Conservation (phyloP, 169 alveolate species). For the Amoebophrya sp. region DNA sequence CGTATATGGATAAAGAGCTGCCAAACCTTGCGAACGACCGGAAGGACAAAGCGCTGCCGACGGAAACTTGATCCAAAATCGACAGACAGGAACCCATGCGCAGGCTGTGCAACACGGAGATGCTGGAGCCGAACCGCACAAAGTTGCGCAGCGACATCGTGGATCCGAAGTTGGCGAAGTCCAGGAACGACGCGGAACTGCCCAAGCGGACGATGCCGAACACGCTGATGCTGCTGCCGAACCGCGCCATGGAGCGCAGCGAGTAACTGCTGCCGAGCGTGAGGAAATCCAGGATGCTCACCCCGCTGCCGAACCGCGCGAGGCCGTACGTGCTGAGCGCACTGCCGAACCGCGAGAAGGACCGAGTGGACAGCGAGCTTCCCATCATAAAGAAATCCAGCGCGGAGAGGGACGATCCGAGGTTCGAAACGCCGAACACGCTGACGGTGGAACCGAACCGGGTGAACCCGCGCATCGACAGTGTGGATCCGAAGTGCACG, state of each 20-base stretch:
- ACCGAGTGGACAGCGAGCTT: background rate
- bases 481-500: slow-evolving; percentile 16
- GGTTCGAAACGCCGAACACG: background rate
- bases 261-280: background rate
- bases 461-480: background rate
- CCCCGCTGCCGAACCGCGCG: background rate
- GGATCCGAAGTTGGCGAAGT: background rate
- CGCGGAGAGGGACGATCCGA: background rate
- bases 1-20: background rate
- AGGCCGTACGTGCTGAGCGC: background rate
- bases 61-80: background rate
- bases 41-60: background rate
- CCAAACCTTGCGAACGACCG: background rate
- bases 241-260: background rate
- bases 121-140: slow-evolving; percentile 18
- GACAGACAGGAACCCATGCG: background rate
- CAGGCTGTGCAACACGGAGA: background rate
- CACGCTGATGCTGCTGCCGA: background rate
- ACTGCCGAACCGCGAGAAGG: slow-evolving; percentile 25
- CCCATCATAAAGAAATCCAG: background rate
- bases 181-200: background rate
- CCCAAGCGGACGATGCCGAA: slow-evolving; percentile 25
- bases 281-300: background rate
- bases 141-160: slow-evolving; percentile 20
- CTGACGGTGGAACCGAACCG: slow-evolving; percentile 23